Evolutionary conservation across 352 stramenopile genomes (phyloP), one percentile per base, ranked within the genome.

Genomic region (Elongisporangium prolatum): DNA sequence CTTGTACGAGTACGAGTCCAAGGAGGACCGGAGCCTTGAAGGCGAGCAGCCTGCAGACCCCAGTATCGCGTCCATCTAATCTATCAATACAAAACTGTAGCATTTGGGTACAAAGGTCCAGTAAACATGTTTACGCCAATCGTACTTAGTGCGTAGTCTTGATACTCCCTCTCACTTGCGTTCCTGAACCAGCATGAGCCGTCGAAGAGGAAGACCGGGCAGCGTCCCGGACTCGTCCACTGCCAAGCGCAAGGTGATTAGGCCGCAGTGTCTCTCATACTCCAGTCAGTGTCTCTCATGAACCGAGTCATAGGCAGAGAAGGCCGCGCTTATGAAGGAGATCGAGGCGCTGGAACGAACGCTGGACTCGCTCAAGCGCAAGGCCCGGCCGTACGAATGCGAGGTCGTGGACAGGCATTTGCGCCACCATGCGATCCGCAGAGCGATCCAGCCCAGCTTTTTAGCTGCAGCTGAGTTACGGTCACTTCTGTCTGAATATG

Each of bases 331-430:
- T n/a, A 28, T 60, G 49, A 24, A 9, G 25, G 56, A 66, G 54
- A 56, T 71, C 20, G 4, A 54, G 18, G 14, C 40, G 14, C 48
- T 74, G 34, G 13, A 71, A 13, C 20, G 24, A 3, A 64, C 63
- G 50, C 49, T 84, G 14, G 59, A 69, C 60, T 54, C 62, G 52
- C 54, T 81, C 21, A 77, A 84, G 63, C 28, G 28, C 28, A 40
- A 40, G 28, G 14, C 8, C 28, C 28, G 28, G 28, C 28, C 28
- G 28, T 40, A 40, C 28, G 28, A 40, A 1, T 13, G 28, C 4
- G 28, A 40, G 5, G 28, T 40, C 5, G 28, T 40, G 28, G 28
- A 40, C 28, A 40, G 8, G 9, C 28, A 40, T 1, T 40, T 40
- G 28, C 28, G 28, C 4, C 28, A 40, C 9, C 28, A 40, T 14